Base-by-base conservation (phyloP, 495 filamentous ascomycete genomes). In the Endocarpon pusillum region DNA sequence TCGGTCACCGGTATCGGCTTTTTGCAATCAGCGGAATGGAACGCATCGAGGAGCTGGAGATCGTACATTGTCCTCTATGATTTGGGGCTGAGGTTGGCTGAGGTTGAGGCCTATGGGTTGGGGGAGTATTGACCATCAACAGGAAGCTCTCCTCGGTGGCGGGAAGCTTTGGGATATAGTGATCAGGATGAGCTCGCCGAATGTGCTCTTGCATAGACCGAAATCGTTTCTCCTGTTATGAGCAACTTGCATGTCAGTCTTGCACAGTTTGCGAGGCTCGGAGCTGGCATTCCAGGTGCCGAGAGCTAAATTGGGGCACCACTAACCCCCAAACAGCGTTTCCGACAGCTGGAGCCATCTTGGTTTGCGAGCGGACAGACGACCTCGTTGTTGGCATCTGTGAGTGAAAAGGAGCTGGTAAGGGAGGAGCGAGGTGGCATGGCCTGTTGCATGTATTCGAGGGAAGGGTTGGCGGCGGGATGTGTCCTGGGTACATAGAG, bases 121-220 rank as follows among this genome's bases (percentile, higher is more conserved):
- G 84, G 25, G 83, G 76, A 38, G 82, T 83, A 54, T 71, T 91
- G 52, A 93, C 81, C 85, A 94, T 94, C 50, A 91, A 65, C 45
- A 78, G 64, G 61, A 97, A 94, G 75, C 85, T 94, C 64, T 96
- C 89, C 52, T 94, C 86, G 45, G 89, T 97, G 29, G 89, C 89
- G 52, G 89, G 89, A 47, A 97, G 82, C 74, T 96, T 97, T 40
- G 89, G 74, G 44, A 97, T 94, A 58, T 94, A 97, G 58, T 94
- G 76, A 49, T 91, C 87, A 35, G 89, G 91, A 58, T 97, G 89
- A 51, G 89, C 89, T 54, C 89, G 75, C 45, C 89, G 82, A 45
- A 97, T 96, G 49, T 97, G 89, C 69, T 97, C 89, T 62, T 94
- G 91, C 81, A 97, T 97, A 33, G 87, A 94, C 51, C 89, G 86